Percentiles rank a stretch among this genome's conserved stretches.
phyloP scores from a whole-genome alignment of 1,284 basidiomycete genomes.

The Porphyrellus sp. region DNA sequence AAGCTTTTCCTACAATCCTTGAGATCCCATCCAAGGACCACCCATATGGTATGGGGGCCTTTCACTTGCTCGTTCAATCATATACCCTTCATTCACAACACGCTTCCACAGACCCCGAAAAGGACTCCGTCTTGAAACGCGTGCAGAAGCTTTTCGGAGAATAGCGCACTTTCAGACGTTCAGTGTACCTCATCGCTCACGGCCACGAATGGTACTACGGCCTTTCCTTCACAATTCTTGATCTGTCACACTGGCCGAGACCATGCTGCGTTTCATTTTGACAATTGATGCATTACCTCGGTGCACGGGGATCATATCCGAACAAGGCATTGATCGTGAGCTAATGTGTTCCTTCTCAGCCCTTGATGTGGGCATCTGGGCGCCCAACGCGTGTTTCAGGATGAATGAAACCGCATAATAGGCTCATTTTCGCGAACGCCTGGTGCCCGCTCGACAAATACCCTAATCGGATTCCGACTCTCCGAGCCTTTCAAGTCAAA shows the following conservation, averaged over 20 bases:
- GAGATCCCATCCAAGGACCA: constrained; percentile 97
- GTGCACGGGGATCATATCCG: constrained; percentile 18
- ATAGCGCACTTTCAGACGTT: constrained; percentile 35
- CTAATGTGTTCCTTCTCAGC: constrained; percentile 7
- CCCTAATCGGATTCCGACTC: constrained; percentile 56
- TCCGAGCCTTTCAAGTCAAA: constrained; percentile 51
- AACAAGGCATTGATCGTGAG: constrained; percentile 9
- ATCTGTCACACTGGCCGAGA: constrained; percentile 6
- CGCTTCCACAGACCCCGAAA: constrained; percentile 76
- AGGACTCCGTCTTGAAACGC: constrained; percentile 95
- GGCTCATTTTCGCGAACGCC: constrained; percentile 70
- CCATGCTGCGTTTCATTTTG: constrained; percentile 23
- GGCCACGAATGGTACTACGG: constrained; percentile 6
- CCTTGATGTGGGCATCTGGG: constrained; percentile 11
- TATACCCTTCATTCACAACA: constrained; percentile 22
- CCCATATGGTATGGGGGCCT: constrained; percentile 68
- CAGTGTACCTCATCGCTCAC: constrained; percentile 14
- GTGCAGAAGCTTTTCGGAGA: constrained; percentile 97
- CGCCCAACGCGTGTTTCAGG: constrained; percentile 21
- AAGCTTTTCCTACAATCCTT: constrained; percentile 93
- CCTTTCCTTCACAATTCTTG: constrained; percentile 11
- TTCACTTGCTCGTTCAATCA: constrained; percentile 2
- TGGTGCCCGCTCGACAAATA: constrained; percentile 66
- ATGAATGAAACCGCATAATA: constrained; percentile 62
- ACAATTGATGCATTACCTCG: constrained; percentile 24